These are phyloP conservation scores for Thyridium curvatum DNA, from an alignment of 2,329 filamentous ascomycete genomes.

Conservation along the genomic window DNA sequence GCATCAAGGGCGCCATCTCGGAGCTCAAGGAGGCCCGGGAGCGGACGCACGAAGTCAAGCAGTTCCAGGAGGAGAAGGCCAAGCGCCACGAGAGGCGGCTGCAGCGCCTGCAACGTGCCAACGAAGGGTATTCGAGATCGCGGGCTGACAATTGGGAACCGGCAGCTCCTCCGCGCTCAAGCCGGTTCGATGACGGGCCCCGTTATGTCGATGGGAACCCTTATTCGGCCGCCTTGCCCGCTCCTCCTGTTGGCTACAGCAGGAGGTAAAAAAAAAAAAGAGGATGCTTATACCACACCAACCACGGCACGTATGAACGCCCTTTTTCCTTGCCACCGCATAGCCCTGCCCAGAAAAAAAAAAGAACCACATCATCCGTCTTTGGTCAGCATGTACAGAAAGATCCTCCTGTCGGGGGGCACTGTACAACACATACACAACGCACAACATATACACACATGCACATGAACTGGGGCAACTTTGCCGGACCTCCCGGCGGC, in stretches of 20 bases:
- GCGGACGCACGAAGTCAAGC: constrained; percentile 37
- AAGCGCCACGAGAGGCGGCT: constrained; percentile 42
- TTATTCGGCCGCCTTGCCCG: constrained; percentile 35
- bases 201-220: constrained; percentile 41
- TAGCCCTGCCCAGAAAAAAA: too few species aligned
- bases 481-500: not conserved
- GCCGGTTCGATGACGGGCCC: constrained; percentile 35
- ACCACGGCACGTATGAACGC: constrained; percentile 6
- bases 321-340: constrained; percentile 1
- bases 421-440: too few species aligned
- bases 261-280: constrained; percentile 27
- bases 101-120: constrained; percentile 18
- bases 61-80: constrained; percentile 43
- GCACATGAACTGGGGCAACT: not conserved
- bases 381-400: too few species aligned
- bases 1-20: constrained; percentile 49
- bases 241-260: constrained; percentile 29
- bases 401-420: too few species aligned
- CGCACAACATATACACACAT: too few species aligned
- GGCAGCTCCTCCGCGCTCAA: constrained; percentile 28
- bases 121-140: constrained; percentile 16
- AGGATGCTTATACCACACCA: constrained; percentile 5
- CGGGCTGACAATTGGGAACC: constrained; percentile 39
- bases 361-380: too few species aligned
- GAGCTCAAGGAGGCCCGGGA: constrained; percentile 52